Conservation (phyloP, 306 rosid genomes). For the Ziziphus jujuba region DNA sequence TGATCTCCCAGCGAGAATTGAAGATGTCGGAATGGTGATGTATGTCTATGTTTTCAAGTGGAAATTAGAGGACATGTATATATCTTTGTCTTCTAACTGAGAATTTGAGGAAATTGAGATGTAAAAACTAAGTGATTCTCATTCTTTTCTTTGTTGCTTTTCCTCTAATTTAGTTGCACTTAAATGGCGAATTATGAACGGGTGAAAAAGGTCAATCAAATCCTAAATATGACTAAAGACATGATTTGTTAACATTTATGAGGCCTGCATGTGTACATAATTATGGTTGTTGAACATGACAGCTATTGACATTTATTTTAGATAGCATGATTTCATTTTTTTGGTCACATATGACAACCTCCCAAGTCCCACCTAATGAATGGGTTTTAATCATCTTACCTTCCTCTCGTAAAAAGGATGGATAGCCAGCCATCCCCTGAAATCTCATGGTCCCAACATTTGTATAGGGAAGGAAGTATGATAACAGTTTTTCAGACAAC, state of each 20-base stretch:
- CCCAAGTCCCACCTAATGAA: no score
- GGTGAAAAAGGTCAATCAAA: not conserved
- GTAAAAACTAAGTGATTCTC: not conserved
- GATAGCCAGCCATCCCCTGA: no score
- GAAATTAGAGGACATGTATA: not conserved
- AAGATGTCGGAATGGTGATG: conserved; percentile 5
- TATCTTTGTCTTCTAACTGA: not conserved
- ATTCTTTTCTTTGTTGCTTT: not conserved
- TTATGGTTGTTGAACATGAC: not conserved
- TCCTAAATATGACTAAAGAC: not conserved
- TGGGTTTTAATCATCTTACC: no score
- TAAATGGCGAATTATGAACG: not conserved
- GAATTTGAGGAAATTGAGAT: not conserved
- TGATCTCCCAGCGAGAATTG: not conserved
- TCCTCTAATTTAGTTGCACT: not conserved
- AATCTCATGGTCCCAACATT: no score
- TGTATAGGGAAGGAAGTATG: no score
- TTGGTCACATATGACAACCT: no score
- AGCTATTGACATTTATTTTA: not conserved
- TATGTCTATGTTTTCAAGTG: not conserved
- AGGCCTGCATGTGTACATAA: not conserved
- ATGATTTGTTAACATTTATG: not conserved
- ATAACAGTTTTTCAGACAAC: no score
- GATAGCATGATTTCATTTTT: not conserved
- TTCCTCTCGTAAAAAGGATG: no score